phyloP scores from a whole-genome alignment of 768 basidiomycete genomes.

The Epithele typhae region DNA sequence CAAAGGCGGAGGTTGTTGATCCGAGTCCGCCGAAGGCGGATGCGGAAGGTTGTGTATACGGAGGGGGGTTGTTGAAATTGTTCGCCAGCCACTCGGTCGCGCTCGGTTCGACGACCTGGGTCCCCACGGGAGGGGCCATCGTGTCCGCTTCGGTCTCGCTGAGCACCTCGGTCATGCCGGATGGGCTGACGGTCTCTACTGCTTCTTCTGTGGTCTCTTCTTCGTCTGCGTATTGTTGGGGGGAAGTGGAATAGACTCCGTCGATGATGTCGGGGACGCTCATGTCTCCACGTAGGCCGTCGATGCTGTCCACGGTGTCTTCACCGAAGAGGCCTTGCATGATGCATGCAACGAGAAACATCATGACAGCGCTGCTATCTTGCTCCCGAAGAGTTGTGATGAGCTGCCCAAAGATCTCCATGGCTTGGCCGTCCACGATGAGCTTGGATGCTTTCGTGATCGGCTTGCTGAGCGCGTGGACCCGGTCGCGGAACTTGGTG shows the following conservation, averaged over 20 bases:
- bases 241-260: constrained; percentile 37
- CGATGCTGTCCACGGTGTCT: constrained; percentile 75
- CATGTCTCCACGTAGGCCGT: constrained; percentile 54
- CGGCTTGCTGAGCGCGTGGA: constrained; percentile 74
- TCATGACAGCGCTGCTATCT: constrained; percentile 57
- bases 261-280: constrained; percentile 65
- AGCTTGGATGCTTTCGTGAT: constrained; percentile 65
- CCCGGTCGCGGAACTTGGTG: constrained; percentile 73
- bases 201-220: constrained; percentile 12
- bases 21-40: background rate
- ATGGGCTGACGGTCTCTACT: constrained; percentile 11
- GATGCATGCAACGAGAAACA: constrained; percentile 87
- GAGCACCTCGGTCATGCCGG: constrained; percentile 19
- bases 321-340: constrained; percentile 82
- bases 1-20: background rate
- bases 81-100: constrained; percentile 31
- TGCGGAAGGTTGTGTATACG: background rate
- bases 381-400: constrained; percentile 60
- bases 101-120: constrained; percentile 13
- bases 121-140: constrained; percentile 1
- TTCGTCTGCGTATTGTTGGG: constrained; percentile 17
- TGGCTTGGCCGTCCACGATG: constrained; percentile 58
- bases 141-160: constrained; percentile 25
- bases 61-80: constrained; percentile 28
- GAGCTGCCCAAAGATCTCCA: constrained; percentile 64